Evolutionary conservation across 192 early-diverging fungal genomes (phyloP).

Genomic region (Coemansia sp.): DNA sequence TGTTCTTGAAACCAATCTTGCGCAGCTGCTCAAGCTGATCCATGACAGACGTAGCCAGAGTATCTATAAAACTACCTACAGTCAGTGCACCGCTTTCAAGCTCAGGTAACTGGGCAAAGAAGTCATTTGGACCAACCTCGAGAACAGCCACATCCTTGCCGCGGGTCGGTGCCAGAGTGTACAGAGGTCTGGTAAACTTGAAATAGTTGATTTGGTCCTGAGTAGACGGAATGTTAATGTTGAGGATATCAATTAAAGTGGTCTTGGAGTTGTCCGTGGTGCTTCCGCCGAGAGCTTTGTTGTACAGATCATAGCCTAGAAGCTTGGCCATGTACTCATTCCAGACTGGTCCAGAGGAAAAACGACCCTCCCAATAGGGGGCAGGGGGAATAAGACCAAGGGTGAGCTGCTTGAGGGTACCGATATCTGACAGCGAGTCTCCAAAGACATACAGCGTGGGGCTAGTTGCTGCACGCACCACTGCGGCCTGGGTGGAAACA

Average conservation of each 20-base stretch:
- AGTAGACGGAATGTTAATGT: constrained; percentile 16
- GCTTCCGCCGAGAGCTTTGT: constrained; percentile 17
- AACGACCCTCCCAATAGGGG: constrained; percentile 42
- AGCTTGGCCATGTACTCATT: constrained; percentile 35
- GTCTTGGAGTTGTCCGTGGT: constrained; percentile 3
- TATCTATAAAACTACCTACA: not conserved
- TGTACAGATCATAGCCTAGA: constrained; percentile 6
- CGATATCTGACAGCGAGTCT: constrained; percentile 34
- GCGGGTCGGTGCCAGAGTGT: not conserved
- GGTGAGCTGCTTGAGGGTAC: constrained; percentile 32
- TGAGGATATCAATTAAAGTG: constrained; percentile 5
- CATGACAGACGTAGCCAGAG: constrained; percentile 1
- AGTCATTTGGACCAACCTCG: constrained; percentile 21
- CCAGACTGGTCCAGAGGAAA: constrained; percentile 37
- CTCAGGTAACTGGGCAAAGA: constrained; percentile 3
- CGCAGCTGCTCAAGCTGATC: constrained; percentile 7
- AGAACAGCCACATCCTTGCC: constrained; percentile 13
- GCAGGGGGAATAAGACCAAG: constrained; percentile 19
- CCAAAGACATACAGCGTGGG: constrained; percentile 31
- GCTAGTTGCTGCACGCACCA: not conserved
- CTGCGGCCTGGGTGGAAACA: not conserved
- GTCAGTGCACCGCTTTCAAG: not conserved
- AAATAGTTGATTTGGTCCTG: constrained; percentile 19
- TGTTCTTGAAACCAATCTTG: constrained; percentile 10
- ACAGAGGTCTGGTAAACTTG: not conserved